phyloP scores from a whole-genome alignment of 768 basidiomycete genomes.

The Tylopilus rubrobrunneus region DNA sequence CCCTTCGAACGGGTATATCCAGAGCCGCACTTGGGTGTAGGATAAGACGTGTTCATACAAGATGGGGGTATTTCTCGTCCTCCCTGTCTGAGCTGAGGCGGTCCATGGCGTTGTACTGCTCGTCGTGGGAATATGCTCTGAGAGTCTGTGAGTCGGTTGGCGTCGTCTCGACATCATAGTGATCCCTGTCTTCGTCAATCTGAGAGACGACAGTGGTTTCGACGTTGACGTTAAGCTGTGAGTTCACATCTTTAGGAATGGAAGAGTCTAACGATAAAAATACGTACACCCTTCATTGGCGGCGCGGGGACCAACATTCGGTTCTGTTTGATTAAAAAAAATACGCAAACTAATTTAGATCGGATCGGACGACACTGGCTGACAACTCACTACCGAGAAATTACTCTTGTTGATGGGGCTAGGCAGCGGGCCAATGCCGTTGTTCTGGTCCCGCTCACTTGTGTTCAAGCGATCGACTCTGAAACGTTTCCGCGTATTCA shows the following conservation, averaged over 20 bases:
- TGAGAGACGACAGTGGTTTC: constrained; percentile 32
- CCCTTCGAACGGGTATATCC: constrained; percentile 10
- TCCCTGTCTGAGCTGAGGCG: not conserved
- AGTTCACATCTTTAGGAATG: not conserved
- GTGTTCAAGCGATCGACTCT: constrained; percentile 22
- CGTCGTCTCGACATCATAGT: constrained; percentile 20
- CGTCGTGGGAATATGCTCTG: not conserved
- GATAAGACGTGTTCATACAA: not conserved
- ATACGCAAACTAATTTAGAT: not conserved
- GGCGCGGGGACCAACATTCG: constrained; percentile 22
- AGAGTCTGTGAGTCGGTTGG: not conserved
- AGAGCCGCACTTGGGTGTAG: not conserved
- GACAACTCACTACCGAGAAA: constrained; percentile 18
- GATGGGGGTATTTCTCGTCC: not conserved
- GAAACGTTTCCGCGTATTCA: constrained; percentile 32
- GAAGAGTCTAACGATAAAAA: not conserved
- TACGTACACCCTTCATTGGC: constrained; percentile 23
- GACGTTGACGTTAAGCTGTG: constrained; percentile 31
- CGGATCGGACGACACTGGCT: not conserved
- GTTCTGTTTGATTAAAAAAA: constrained; percentile 12
- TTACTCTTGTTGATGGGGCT: constrained; percentile 20
- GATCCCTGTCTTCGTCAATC: constrained; percentile 25
- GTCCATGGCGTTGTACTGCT: not conserved
- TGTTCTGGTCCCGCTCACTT: constrained; percentile 24
- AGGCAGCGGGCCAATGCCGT: constrained; percentile 8